Conservation (phyloP, 495 filamentous ascomycete species). For the Aspergillus bridgeri region DNA sequence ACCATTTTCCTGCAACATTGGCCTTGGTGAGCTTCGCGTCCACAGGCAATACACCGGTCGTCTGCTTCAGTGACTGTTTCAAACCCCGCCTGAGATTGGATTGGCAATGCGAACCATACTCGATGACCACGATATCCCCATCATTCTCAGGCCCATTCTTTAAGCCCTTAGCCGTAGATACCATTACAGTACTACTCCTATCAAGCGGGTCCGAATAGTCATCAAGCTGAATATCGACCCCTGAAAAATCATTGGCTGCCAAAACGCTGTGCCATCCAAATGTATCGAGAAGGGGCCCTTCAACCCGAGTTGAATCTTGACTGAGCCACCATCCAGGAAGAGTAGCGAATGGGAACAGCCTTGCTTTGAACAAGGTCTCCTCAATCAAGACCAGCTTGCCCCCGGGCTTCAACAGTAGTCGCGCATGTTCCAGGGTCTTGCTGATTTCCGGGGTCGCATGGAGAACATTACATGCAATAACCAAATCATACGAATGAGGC, state of each 20-base stretch:
- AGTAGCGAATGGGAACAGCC: constrained; percentile 26
- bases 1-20: constrained; percentile 28
- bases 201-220: not conserved
- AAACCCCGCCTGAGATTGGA: constrained; percentile 1
- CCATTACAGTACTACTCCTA: not conserved
- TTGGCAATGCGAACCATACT: not conserved
- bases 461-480: constrained; percentile 17
- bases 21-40: constrained; percentile 9
- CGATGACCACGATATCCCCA: not conserved
- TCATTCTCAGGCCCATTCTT: not conserved
- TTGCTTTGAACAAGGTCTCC: constrained; percentile 20
- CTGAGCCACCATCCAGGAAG: constrained; percentile 37
- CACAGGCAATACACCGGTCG: constrained; percentile 13
- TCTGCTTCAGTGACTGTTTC: constrained; percentile 13
- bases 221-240: not conserved
- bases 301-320: not conserved
- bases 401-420: constrained; percentile 10
- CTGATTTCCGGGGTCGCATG: constrained; percentile 11
- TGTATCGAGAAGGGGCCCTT: not conserved
- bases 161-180: not conserved
- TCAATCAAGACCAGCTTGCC: constrained; percentile 34
- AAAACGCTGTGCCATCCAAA: not conserved
- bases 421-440: not conserved
- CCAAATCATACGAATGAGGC: constrained; percentile 22
- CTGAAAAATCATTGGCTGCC: not conserved